Evolutionary conservation across 2,329 filamentous ascomycete genomes (phyloP), one percentile per base, ranked within the genome.

Genomic region (Colletotrichum sp.): DNA sequence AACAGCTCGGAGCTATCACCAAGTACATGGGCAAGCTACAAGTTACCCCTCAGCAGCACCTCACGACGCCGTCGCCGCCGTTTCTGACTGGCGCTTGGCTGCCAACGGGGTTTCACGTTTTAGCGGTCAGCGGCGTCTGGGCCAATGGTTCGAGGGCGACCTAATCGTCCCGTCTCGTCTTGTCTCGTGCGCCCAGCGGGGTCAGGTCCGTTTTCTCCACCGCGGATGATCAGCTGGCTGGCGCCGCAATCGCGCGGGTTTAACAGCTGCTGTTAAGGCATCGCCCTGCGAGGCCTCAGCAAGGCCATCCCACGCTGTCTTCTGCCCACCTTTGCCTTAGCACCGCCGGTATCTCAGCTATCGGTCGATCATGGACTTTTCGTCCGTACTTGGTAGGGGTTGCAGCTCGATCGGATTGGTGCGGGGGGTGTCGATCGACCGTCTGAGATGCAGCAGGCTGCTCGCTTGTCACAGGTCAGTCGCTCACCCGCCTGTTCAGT

Each of bases 211-310:
- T 66, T 57, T 74, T 75, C 60, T 63, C 74, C 76, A 77, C 65
- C 19, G 66, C 76, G 73, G 76, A 76, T 77, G 76, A 77, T 77
- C 73, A 77, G 69, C 76, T 77, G 76, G 64, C 55, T 68, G 72
- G 75, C 63, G 73, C 75, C 64, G 73, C 68, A 76, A 39, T 64
- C 28, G 65, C 64, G 73, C 30, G 66, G 65, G 61, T 75, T 52
- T 75, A 68, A 65, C 69, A 72, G 63, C 39, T 68, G 30, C 15
- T 68, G 39, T 68, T 57, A 64, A 75, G 68, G 39, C 73, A 68
- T 68, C 27, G 70, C 69, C 73, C 59, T 72, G 73, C 57, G 68
- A 72, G 61, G 16, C 36, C 68, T 67, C 60, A 66, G 48, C 48
- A 72, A 39, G 68, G 60, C 72, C 52, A 52, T 65, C 68, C 68